phyloP scores from a whole-genome alignment of 768 basidiomycete species.

The Termitomyces sp. region DNA sequence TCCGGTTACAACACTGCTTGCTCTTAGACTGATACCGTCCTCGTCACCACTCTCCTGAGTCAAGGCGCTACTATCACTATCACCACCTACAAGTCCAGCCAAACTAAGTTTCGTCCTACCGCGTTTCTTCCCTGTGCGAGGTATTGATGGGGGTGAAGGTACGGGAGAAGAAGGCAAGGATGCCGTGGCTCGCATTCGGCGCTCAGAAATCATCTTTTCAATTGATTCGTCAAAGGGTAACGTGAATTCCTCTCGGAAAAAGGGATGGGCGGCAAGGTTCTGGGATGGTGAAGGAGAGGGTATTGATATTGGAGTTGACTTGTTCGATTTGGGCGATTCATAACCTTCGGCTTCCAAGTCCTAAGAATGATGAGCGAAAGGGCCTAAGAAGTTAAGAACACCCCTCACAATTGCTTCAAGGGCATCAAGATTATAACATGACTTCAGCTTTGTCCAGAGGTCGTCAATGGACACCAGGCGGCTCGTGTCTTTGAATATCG shows the following conservation, averaged over 20 bases:
- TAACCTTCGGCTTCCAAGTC: conserved; percentile 42
- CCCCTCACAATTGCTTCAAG: conserved; percentile 65
- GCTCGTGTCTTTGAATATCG: conserved; percentile 71
- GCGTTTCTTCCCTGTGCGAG: conserved; percentile 34
- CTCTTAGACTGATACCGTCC: conserved; percentile 48
- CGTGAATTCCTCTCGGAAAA: conserved; percentile 68
- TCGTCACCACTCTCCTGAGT: conserved; percentile 85
- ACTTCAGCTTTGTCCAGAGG: conserved; percentile 73
- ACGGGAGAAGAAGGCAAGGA: conserved; percentile 64
- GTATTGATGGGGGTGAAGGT: conserved; percentile 32
- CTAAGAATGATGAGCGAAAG: conserved; percentile 23
- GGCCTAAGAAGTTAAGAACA: conserved; percentile 3
- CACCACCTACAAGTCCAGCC: conserved; percentile 75
- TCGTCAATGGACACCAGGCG: conserved; percentile 53
- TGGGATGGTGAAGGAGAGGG: conserved; percentile 68
- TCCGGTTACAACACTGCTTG: conserved; percentile 63
- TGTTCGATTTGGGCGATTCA: conserved; percentile 39
- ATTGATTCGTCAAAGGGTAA: conserved; percentile 59
- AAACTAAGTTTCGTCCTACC: conserved; percentile 55
- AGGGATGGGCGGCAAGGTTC: conserved; percentile 66
- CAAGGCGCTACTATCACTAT: conserved; percentile 82
- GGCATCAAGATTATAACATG: conserved; percentile 72
- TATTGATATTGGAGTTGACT: conserved; percentile 45
- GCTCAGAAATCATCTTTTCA: conserved; percentile 56
- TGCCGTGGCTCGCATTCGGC: conserved; percentile 62